Percentiles rank a stretch among this genome's conserved stretches.
These are phyloP conservation scores for Bidens hawaiensis DNA, from an alignment of 140 eudicot genomes.

Conservation along the genomic window DNA sequence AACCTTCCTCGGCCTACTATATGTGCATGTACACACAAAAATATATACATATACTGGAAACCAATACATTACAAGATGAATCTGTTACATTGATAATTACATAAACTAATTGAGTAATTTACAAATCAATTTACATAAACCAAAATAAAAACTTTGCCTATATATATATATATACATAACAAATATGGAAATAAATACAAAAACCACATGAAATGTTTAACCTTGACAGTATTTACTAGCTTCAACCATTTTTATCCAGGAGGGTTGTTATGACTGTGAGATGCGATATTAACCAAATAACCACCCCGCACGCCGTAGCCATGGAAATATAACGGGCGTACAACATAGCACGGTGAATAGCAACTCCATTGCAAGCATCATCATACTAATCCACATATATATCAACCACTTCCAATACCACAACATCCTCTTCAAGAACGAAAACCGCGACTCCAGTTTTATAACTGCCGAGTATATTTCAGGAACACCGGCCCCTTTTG, in stretches of 20 bases:
- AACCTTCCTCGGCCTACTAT: too few species aligned
- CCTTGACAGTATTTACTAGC: too few species aligned
- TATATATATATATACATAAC: neutral
- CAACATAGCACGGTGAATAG: conserved; percentile 62
- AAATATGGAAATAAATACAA: neutral
- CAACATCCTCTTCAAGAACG: conserved; percentile 57
- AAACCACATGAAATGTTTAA: too few species aligned
- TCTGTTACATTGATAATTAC: neutral
- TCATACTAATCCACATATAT: conserved; percentile 59
- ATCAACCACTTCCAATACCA: conserved; percentile 84
- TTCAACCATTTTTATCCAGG: conserved; percentile 7
- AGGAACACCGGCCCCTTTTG: conserved; percentile 67
- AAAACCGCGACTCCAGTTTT: conserved; percentile 59
- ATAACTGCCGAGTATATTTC: conserved; percentile 67
- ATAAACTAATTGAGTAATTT: neutral
- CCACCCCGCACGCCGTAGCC: conserved; percentile 30
- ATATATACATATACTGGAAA: too few species aligned
- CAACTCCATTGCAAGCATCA: conserved; percentile 50
- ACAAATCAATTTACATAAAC: conserved; percentile 6
- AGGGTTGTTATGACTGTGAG: neutral
- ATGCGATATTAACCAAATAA: conserved; percentile 11
- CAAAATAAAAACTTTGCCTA: neutral
- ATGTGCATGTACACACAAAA: too few species aligned
- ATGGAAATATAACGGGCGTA: conserved; percentile 54
- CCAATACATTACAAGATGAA: neutral